Evolutionary conservation across 1,139 yeast genomes (phyloP), one percentile per base, ranked within the genome.

Genomic region (Debaryomyces fabryi): DNA sequence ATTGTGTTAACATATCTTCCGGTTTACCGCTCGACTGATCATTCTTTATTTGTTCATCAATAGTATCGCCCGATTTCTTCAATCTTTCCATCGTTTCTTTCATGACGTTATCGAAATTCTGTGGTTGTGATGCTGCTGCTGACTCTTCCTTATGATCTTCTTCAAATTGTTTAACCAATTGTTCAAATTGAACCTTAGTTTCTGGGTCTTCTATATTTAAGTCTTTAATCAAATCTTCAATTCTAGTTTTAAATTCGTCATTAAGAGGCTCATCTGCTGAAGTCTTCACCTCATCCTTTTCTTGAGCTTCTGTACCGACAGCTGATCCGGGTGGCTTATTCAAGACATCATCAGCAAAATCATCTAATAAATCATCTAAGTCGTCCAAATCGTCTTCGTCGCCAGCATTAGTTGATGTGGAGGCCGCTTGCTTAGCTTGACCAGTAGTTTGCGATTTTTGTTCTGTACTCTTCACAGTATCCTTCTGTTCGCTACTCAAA

Each of bases 31-130:
- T 64, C 4, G 71, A 46, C 21, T 72, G 69, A 59, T 76, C 85
- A 60, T 76, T 80, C 55, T 83, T 74, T 52, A 85, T 74, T 55
- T 79, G 77, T 51, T 82, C 80, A 53, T 86, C 95, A 27, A 85
- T 83, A 48, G 78, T 81, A 49, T 79, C 76, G 5, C 91, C 91
- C 24, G 87, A 83, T 47, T 82, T 81, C 64, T 85, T 79, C 62
- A 92, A 73, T 54, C 97, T 78, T 60, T 85, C 85, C 76, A 91
- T 80, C 0, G 98, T 90, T 51, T 84, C 86, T 47, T 89, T 81
- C 65, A 92, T 88, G 7, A 93, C 88, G 50, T 81, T 82, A 59
- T 89, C 88, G 60, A 92, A 87, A 49, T 80, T 78, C 29, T 66
- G 69, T 23, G 74, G 69, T 47, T 64, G 55, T 21, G 58, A 57